A percentile compares a stretch with the other conserved stretches of the same genome.
phyloP scores from a whole-genome alignment of 345 rosid genomes.

The Raphanus sativus region DNA sequence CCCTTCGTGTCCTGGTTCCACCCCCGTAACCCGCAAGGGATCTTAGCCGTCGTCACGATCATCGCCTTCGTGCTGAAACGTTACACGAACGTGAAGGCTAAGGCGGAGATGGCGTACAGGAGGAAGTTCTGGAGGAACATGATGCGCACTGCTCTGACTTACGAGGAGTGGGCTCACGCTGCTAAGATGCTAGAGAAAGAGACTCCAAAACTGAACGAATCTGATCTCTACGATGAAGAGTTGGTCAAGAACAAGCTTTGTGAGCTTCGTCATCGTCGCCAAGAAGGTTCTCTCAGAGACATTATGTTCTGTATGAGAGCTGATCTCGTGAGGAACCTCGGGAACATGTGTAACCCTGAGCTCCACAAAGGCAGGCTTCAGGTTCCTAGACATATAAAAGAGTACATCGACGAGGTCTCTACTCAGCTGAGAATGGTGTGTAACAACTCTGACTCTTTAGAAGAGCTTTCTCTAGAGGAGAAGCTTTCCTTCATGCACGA shows the following conservation, averaged over 20 bases:
- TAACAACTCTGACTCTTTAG: slow-evolving; percentile 61
- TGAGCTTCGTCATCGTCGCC: slow-evolving; percentile 84
- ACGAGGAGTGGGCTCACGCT: slow-evolving; percentile 99
- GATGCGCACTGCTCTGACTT: slow-evolving; percentile 86
- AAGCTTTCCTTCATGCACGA: slow-evolving; percentile 95
- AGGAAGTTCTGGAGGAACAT: slow-evolving; percentile 98
- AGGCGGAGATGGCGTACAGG: slow-evolving; percentile 92
- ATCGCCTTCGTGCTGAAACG: slow-evolving; percentile 84
- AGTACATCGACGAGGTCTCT: slow-evolving; percentile 88
- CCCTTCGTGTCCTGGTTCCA: slow-evolving; percentile 82
- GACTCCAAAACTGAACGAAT: slow-evolving; percentile 72
- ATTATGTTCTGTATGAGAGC: slow-evolving; percentile 97
- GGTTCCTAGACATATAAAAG: slow-evolving; percentile 86
- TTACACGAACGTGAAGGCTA: slow-evolving; percentile 72
- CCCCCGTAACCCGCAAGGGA: slow-evolving; percentile 94
- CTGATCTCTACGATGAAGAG: slow-evolving; percentile 80
- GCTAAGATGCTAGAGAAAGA: slow-evolving; percentile 96
- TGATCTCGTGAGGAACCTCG: slow-evolving; percentile 88
- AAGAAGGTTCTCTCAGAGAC: slow-evolving; percentile 84
- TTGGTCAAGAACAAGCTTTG: slow-evolving; percentile 81
- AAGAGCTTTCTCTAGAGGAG: slow-evolving; percentile 92
- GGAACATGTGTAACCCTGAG: slow-evolving; percentile 95
- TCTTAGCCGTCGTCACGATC: slow-evolving; percentile 81
- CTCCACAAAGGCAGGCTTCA: slow-evolving; percentile 99
- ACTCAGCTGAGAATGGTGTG: slow-evolving; percentile 94